These are phyloP conservation scores for Rhododendron mucronatum DNA, from an alignment of 148 eudicot genomes.

Conservation along the genomic window DNA sequence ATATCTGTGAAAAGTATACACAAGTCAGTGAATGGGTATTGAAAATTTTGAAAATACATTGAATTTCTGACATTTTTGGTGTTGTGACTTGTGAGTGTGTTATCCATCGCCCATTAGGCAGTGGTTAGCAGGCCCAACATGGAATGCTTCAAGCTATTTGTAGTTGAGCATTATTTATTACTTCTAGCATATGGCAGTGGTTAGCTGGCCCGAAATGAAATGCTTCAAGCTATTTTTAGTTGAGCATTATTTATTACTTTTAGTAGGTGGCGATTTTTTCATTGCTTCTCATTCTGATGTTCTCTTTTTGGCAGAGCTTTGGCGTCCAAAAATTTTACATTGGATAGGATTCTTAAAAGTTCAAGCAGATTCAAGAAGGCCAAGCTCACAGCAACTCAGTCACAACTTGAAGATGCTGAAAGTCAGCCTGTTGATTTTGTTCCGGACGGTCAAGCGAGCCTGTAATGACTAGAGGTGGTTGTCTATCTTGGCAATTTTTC, in stretches of 20 bases:
- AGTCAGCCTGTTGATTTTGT: constrained; percentile 53
- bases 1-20: background rate
- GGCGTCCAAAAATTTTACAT: constrained; percentile 17
- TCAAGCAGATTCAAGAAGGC: constrained; percentile 75
- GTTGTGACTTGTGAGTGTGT: background rate
- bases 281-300: background rate
- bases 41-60: background rate
- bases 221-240: background rate
- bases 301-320: constrained; percentile 31
- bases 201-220: background rate
- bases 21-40: background rate
- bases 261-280: background rate
- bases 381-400: constrained; percentile 53
- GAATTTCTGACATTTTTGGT: background rate
- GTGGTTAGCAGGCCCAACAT: background rate
- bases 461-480: constrained; percentile 10
- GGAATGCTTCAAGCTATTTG: background rate
- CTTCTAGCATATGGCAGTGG: background rate
- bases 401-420: constrained; percentile 42
- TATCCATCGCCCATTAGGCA: background rate
- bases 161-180: background rate
- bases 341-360: constrained; percentile 49
- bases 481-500: background rate
- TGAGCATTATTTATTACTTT: background rate
- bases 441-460: constrained; percentile 55